A percentile compares a stretch with the other conserved stretches of the same genome.
Conservation (phyloP, 257 asterid species). For the Voacanga thouarsii region DNA sequence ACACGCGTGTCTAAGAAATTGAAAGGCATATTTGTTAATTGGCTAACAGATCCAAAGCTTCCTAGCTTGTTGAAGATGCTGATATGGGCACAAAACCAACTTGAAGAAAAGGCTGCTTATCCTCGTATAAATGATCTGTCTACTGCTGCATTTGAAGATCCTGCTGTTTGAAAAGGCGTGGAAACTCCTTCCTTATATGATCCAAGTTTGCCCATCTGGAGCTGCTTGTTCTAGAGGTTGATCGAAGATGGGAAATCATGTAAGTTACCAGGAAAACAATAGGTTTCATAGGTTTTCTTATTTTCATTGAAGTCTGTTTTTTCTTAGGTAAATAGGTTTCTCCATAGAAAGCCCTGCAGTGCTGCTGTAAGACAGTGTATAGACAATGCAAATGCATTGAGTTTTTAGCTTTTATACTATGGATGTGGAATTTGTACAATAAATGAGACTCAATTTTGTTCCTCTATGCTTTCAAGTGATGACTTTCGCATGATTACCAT, state of each 20-base stretch:
- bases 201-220: conserved; percentile 2
- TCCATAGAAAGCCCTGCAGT: conserved; percentile 6
- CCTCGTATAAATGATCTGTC: conserved; percentile 70
- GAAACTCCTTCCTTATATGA: conserved; percentile 2
- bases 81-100: conserved; percentile 74
- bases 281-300: conserved; percentile 11
- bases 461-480: neutral
- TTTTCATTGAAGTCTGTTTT: conserved; percentile 11
- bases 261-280: conserved; percentile 13
- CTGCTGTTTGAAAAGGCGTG: conserved; percentile 38
- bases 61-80: conserved; percentile 83
- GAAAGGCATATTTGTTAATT: conserved; percentile 1
- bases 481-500: neutral
- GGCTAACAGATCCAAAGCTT: conserved; percentile 79
- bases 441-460: neutral
- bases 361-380: neutral
- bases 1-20: neutral
- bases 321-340: conserved; percentile 9
- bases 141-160: conserved; percentile 74
- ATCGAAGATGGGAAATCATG: conserved; percentile 4
- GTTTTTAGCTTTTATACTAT: neutral
- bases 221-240: conserved; percentile 12
- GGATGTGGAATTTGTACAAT: conserved; percentile 1
- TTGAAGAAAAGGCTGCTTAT: conserved; percentile 66
- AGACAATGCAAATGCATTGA: neutral